Percentiles rank a stretch among this genome's conserved stretches.
Conservation (phyloP, 768 basidiomycete genomes). For the Mycena rebaudengoi region DNA sequence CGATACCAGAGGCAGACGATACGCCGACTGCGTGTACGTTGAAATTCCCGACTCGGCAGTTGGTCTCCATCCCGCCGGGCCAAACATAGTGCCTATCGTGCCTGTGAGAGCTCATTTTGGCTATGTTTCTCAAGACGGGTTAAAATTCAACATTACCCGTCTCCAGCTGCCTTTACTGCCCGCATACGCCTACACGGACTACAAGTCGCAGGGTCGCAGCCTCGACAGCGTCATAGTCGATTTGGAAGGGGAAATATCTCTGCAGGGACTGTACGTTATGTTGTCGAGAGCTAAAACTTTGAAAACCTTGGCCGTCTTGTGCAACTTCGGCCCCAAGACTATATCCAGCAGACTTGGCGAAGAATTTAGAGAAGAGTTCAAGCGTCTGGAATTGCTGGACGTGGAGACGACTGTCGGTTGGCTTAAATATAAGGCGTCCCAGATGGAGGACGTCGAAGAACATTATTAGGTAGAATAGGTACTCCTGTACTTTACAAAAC, state of each 20-base stretch:
- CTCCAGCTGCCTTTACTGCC: background rate
- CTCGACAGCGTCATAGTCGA: background rate
- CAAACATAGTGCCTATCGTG: background rate
- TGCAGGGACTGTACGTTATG: slow-evolving; percentile 2
- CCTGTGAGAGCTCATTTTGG: background rate
- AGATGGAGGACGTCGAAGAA: no score
- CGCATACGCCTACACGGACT: background rate
- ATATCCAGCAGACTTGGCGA: background rate
- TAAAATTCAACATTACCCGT: background rate
- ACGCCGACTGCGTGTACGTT: background rate
- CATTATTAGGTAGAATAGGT: no score
- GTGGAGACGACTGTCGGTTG: no score
- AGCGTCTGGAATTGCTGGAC: background rate
- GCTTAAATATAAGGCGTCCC: no score
- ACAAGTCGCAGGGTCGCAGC: background rate
- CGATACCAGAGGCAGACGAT: background rate
- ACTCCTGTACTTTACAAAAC: no score
- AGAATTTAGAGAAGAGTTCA: background rate
- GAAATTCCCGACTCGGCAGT: no score
- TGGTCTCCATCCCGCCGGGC: no score
- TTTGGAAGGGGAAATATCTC: background rate
- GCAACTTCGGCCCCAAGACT: background rate
- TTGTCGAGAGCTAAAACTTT: background rate
- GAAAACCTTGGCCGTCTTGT: background rate
- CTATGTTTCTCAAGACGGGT: background rate